These are phyloP conservation scores for Flaveria brownii DNA, from an alignment of 129 eudicot species.

Conservation along the genomic window DNA sequence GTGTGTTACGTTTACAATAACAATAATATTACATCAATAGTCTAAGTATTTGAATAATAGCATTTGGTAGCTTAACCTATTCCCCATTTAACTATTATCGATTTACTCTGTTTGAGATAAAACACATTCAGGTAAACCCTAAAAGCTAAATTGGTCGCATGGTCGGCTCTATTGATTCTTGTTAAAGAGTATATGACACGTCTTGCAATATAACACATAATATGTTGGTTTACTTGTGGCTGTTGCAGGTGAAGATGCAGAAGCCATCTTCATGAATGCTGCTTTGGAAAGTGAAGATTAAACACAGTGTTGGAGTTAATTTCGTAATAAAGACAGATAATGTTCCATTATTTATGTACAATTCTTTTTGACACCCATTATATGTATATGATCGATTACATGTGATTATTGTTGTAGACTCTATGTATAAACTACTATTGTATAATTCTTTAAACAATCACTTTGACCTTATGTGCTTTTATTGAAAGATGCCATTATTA, in stretches of 20 bases:
- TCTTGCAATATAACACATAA: not conserved
- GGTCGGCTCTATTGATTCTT: too few relatives aligned
- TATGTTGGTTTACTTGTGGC: not conserved
- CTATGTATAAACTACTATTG: constrained; percentile 15
- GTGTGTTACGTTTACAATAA: not conserved
- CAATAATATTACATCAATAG: not conserved
- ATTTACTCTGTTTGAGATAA: not conserved
- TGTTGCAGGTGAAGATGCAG: constrained; percentile 38
- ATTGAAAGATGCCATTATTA: not conserved
- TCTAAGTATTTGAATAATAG: not conserved
- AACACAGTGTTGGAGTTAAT: constrained; percentile 5
- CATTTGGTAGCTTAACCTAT: not conserved
- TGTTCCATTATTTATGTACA: constrained; percentile 17
- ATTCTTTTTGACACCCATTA: not conserved
- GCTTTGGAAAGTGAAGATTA: not conserved
- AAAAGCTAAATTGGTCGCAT: too few relatives aligned
- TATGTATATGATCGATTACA: constrained; percentile 22
- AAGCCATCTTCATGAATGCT: constrained; percentile 26
- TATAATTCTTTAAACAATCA: constrained; percentile 6
- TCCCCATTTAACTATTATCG: not conserved
- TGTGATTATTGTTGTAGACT: constrained; percentile 25
- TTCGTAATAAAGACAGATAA: constrained; percentile 25
- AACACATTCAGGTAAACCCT: not conserved
- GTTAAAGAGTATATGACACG: not conserved
- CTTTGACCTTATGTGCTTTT: too few relatives aligned